These are phyloP conservation scores for Chalara sp. DNA, from an alignment of 2,329 filamentous ascomycete species.

Conservation along the genomic window DNA sequence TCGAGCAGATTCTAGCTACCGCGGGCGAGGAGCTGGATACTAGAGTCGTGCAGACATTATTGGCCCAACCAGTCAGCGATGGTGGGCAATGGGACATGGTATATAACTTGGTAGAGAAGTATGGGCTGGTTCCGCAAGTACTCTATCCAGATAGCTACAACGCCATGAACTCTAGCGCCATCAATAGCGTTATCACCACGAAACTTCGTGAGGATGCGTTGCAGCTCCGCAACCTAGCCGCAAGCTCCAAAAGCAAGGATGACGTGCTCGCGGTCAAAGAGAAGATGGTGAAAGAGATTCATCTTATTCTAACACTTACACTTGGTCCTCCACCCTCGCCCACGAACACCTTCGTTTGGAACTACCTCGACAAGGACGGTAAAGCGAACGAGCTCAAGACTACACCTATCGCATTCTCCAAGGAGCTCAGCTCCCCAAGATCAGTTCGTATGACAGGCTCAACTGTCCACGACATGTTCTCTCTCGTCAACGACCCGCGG, in stretches of 20 bases:
- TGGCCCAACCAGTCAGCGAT: slow-evolving; percentile 64
- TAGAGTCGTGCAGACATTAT: slow-evolving; percentile 63
- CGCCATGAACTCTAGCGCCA: slow-evolving; percentile 60
- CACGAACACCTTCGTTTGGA: slow-evolving; percentile 68
- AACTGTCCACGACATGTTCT: slow-evolving; percentile 65
- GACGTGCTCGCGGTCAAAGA: slow-evolving; percentile 51
- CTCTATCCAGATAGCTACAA: slow-evolving; percentile 81
- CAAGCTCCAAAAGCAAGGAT: background rate
- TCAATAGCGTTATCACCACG: slow-evolving; percentile 71
- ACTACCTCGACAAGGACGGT: slow-evolving; percentile 65
- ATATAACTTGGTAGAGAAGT: slow-evolving; percentile 77
- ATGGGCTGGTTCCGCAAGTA: slow-evolving; percentile 76
- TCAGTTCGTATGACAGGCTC: slow-evolving; percentile 50
- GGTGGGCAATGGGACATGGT: slow-evolving; percentile 94
- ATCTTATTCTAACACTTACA: slow-evolving; percentile 73
- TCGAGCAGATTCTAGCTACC: slow-evolving; percentile 77
- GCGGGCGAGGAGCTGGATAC: slow-evolving; percentile 63
- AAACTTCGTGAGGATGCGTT: slow-evolving; percentile 83
- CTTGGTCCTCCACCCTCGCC: slow-evolving; percentile 72
- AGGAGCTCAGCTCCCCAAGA: slow-evolving; percentile 55
- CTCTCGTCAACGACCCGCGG: slow-evolving; percentile 78
- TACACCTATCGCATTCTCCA: slow-evolving; percentile 67
- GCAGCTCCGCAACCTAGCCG: slow-evolving; percentile 54
- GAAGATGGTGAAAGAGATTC: slow-evolving; percentile 72
- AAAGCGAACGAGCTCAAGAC: slow-evolving; percentile 55